These are phyloP conservation scores for Clavariopsis aquatica DNA, from an alignment of 495 filamentous ascomycete genomes.

Conservation along the genomic window DNA sequence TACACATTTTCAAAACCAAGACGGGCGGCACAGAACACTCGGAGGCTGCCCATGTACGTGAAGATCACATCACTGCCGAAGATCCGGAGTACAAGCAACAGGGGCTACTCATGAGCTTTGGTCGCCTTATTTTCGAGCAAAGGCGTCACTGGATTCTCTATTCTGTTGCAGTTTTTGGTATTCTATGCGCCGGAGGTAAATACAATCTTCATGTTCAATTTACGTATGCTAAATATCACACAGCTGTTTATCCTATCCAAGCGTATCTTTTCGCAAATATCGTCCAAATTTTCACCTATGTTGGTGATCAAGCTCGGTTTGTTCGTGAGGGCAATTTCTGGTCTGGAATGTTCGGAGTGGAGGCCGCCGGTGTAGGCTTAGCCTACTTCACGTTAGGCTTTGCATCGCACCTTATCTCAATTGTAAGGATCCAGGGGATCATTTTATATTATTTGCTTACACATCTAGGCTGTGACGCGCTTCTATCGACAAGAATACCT, in stretches of 20 bases:
- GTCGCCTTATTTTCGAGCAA: slow-evolving; percentile 36
- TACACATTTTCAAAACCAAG: slow-evolving; percentile 13
- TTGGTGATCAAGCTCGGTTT: slow-evolving; percentile 14
- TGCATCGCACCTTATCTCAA: slow-evolving; percentile 29
- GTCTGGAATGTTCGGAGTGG: slow-evolving; percentile 40
- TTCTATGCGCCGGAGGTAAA: slow-evolving; percentile 13
- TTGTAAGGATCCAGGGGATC: slow-evolving; percentile 14
- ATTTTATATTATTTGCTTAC: background rate
- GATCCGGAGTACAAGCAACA: slow-evolving; percentile 31
- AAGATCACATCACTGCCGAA: background rate
- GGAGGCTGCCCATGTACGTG: background rate
- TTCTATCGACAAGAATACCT: slow-evolving; percentile 41
- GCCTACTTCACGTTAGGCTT: slow-evolving; percentile 36
- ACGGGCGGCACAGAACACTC: slow-evolving; percentile 25
- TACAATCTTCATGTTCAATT: too few relatives aligned
- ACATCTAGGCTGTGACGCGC: slow-evolving; percentile 14
- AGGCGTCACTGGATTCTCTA: slow-evolving; percentile 37
- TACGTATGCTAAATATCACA: too few relatives aligned
- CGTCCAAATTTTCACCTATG: slow-evolving; percentile 34
- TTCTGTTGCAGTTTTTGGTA: slow-evolving; percentile 22
- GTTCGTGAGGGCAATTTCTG: slow-evolving; percentile 38
- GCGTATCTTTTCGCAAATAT: slow-evolving; percentile 41
- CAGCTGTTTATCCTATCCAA: slow-evolving; percentile 37
- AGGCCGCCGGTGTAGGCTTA: slow-evolving; percentile 28
- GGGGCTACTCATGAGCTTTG: slow-evolving; percentile 29